These are phyloP conservation scores for Pythium phragmiticola DNA, from an alignment of 352 stramenopile species.

Conservation along the genomic window DNA sequence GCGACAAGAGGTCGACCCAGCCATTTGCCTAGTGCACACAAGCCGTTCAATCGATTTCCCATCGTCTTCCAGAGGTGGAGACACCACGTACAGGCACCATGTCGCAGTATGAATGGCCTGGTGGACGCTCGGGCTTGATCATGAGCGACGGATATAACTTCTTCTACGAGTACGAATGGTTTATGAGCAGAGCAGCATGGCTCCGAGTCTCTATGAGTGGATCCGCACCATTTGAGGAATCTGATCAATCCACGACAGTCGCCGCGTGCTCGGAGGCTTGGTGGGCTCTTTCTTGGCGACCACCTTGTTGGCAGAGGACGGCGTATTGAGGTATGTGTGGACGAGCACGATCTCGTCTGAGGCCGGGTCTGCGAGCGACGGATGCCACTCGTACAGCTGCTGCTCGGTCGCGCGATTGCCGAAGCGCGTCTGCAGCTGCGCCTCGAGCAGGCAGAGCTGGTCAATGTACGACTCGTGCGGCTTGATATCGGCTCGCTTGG, in stretches of 20 bases:
- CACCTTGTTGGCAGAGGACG: conserved; percentile 21
- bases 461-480: conserved; percentile 75
- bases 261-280: conserved; percentile 27
- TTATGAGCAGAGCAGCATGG: not conserved
- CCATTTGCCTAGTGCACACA: conserved; percentile 47
- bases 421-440: conserved; percentile 56
- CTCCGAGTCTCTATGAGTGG: not conserved
- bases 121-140: conserved; percentile 62
- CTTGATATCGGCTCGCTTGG: conserved; percentile 87
- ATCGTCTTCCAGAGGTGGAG: not conserved
- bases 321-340: conserved; percentile 75
- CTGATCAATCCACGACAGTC: conserved; percentile 75
- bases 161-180: conserved; percentile 30
- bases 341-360: conserved; percentile 74
- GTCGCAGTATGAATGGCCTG: conserved; percentile 73
- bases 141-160: conserved; percentile 56
- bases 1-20: conserved; percentile 54
- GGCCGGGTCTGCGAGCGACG: conserved; percentile 38
- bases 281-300: conserved; percentile 23
- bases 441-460: conserved; percentile 66
- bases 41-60: not conserved
- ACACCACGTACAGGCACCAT: conserved; percentile 62
- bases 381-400: conserved; percentile 74
- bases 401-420: conserved; percentile 44
- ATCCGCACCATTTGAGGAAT: conserved; percentile 49